A percentile compares a stretch with the other conserved stretches of the same genome.
phyloP scores from a whole-genome alignment of 2,329 filamentous ascomycete genomes.

The Truncatella angustata region DNA sequence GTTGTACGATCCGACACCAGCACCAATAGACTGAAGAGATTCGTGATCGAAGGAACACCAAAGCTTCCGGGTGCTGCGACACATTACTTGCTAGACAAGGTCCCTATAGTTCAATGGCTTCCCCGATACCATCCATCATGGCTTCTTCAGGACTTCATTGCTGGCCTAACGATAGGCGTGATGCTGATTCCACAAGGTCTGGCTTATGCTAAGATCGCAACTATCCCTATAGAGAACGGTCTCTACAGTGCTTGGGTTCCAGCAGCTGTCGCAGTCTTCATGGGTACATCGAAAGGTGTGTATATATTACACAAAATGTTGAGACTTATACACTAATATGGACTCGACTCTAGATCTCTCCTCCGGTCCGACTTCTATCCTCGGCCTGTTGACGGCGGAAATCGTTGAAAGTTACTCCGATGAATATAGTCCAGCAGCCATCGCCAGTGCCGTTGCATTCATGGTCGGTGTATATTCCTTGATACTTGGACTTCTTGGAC shows the following conservation, averaged over 20 bases:
- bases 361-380: slow-evolving; percentile 62
- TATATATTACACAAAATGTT: background rate
- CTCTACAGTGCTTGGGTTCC: slow-evolving; percentile 61
- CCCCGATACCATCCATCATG: slow-evolving; percentile 60
- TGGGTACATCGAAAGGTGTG: slow-evolving; percentile 61
- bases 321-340: slow-evolving; percentile 2
- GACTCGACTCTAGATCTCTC: slow-evolving; percentile 47
- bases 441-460: slow-evolving; percentile 61
- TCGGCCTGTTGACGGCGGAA: slow-evolving; percentile 62
- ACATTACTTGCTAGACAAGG: slow-evolving; percentile 58
- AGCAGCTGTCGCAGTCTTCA: slow-evolving; percentile 54
- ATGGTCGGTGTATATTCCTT: slow-evolving; percentile 62
- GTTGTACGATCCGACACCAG: slow-evolving; percentile 37
- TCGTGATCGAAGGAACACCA: slow-evolving; percentile 25
- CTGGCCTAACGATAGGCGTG: slow-evolving; percentile 58
- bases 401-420: slow-evolving; percentile 52
- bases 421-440: slow-evolving; percentile 52
- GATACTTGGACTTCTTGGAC: slow-evolving; percentile 57
- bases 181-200: slow-evolving; percentile 61
- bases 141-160: slow-evolving; percentile 60
- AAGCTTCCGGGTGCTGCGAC: slow-evolving; percentile 50
- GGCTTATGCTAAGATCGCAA: slow-evolving; percentile 62
- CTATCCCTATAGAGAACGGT: slow-evolving; percentile 59
- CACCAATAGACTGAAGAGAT: slow-evolving; percentile 30
- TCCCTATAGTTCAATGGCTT: slow-evolving; percentile 62